phyloP scores from a whole-genome alignment of 2,329 filamentous ascomycete species.

The Tolypocladium endophyticum region DNA sequence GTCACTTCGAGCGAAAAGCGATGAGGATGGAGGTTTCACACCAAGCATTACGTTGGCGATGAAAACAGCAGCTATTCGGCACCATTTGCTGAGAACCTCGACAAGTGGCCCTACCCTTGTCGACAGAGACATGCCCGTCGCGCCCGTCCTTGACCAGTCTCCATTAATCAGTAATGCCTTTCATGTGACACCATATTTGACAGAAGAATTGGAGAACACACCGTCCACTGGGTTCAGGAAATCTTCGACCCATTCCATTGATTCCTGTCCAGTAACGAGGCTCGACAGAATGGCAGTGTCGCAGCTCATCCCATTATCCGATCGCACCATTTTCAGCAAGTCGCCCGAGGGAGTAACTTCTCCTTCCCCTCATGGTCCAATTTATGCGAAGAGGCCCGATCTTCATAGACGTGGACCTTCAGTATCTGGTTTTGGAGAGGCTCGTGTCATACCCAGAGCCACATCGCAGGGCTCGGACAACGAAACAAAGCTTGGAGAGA shows the following conservation, averaged over 20 bases:
- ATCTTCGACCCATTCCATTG: not conserved
- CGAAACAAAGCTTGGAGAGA: not conserved
- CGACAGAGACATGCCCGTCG: slow-evolving; percentile 9
- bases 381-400: slow-evolving; percentile 6
- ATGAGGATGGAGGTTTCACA: slow-evolving; percentile 2
- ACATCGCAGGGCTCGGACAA: not conserved
- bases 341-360: not conserved
- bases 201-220: slow-evolving; percentile 4
- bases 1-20: slow-evolving; percentile 3
- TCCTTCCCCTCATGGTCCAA: not conserved
- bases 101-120: slow-evolving; percentile 7
- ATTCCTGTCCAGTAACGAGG: not conserved
- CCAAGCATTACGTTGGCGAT: slow-evolving; percentile 1
- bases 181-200: not conserved
- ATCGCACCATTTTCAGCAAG: not conserved
- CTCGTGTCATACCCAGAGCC: not conserved
- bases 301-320: not conserved
- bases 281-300: not conserved
- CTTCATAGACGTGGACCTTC: not conserved
- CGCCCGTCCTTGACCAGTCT: slow-evolving; percentile 6
- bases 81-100: slow-evolving; percentile 14
- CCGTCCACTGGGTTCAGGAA: not conserved
- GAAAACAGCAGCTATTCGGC: slow-evolving; percentile 5
- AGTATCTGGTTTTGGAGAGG: not conserved
- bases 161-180: slow-evolving; percentile 1